Conservation (phyloP, 164 flowering plant species). For the Paratinospora sagittata region DNA sequence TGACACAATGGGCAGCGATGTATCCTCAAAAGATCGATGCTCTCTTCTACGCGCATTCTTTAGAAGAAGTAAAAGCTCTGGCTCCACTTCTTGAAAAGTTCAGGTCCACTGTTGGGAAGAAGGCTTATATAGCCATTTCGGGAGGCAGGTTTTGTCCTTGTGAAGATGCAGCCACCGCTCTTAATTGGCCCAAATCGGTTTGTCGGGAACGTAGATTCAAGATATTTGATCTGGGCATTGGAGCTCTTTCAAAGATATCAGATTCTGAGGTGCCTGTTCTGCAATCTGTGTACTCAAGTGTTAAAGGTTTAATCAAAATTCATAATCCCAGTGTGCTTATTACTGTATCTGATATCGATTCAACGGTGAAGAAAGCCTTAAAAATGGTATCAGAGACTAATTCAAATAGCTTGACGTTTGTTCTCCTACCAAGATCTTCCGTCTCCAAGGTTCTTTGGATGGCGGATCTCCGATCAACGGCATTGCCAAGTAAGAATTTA, state of each 20-base stretch:
- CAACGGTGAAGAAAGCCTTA: slow-evolving; percentile 67
- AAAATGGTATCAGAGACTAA: slow-evolving; percentile 67
- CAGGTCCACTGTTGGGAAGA: slow-evolving; percentile 72
- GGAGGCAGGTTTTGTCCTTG: slow-evolving; percentile 87
- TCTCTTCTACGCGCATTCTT: slow-evolving; percentile 81
- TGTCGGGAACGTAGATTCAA: slow-evolving; percentile 87
- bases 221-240: slow-evolving; percentile 75
- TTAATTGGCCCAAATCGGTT: slow-evolving; percentile 77
- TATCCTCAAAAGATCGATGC: slow-evolving; percentile 88
- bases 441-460: slow-evolving; percentile 90
- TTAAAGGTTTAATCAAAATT: slow-evolving; percentile 79
- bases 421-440: slow-evolving; percentile 63
- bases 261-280: slow-evolving; percentile 80
- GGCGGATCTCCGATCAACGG: slow-evolving; percentile 85
- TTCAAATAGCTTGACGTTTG: slow-evolving; percentile 40
- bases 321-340: slow-evolving; percentile 89
- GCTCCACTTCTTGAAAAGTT: slow-evolving; percentile 80
- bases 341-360: slow-evolving; percentile 57
- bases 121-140: slow-evolving; percentile 81
- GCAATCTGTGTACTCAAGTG: slow-evolving; percentile 78
- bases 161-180: slow-evolving; percentile 72
- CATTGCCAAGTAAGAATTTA: slow-evolving; percentile 83
- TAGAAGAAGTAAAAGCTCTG: slow-evolving; percentile 63
- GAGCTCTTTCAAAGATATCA: slow-evolving; percentile 49
- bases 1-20: slow-evolving; percentile 99